These are phyloP conservation scores for Penicillium glabrum DNA, from an alignment of 2,329 filamentous ascomycete species.

Conservation along the genomic window DNA sequence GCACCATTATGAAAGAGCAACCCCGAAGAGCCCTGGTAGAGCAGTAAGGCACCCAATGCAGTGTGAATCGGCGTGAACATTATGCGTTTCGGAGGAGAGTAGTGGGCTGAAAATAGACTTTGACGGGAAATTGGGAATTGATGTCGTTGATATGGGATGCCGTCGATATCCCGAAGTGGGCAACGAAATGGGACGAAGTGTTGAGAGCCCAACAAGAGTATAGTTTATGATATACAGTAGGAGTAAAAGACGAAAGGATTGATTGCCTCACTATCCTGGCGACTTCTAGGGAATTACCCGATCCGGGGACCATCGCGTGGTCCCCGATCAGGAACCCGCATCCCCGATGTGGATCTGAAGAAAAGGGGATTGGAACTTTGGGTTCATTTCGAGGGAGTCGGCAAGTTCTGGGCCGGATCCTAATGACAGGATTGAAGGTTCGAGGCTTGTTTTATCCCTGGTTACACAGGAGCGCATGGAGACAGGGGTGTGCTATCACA, in stretches of 20 bases:
- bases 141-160: conserved; percentile 1
- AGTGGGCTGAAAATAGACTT: background rate
- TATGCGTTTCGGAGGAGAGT: background rate
- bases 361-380: background rate
- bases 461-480: background rate
- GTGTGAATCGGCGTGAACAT: conserved; percentile 58
- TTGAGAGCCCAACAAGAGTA: background rate
- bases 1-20: conserved; percentile 54
- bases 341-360: conserved; percentile 8
- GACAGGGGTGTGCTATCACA: background rate
- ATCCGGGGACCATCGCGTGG: conserved; percentile 21
- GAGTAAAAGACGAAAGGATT: background rate
- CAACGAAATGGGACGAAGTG: background rate
- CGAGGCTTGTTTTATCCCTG: background rate
- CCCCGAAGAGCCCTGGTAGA: conserved; percentile 52
- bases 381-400: background rate
- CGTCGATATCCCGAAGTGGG: background rate
- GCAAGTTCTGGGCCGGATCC: background rate
- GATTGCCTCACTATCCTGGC: conserved; percentile 6
- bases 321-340: conserved; percentile 15
- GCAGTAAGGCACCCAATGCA: conserved; percentile 50
- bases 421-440: background rate
- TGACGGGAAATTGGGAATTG: background rate
- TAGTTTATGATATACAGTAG: background rate
- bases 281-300: conserved; percentile 7